Percentiles rank a stretch among this genome's conserved stretches.
These are phyloP conservation scores for Lichenothelia convexa DNA, from an alignment of 495 filamentous ascomycete genomes.

Conservation along the genomic window DNA sequence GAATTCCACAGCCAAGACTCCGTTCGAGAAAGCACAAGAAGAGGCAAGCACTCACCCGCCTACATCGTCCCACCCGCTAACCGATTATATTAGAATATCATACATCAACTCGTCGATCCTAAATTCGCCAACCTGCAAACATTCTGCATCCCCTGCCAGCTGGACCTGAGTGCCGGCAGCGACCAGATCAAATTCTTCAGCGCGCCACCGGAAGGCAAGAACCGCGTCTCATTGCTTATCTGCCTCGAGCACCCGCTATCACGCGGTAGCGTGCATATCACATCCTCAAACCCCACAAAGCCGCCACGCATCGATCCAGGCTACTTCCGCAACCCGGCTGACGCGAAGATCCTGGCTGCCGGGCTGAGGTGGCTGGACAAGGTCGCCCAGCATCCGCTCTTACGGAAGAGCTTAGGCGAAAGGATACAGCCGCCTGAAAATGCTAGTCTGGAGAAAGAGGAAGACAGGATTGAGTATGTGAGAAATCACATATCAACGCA, in stretches of 20 bases:
- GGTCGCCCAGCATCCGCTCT: constrained; percentile 8
- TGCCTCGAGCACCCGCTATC: constrained; percentile 15
- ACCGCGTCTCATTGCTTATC: constrained; percentile 9
- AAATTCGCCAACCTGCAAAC: constrained; percentile 14
- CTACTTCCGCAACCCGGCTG: constrained; percentile 11
- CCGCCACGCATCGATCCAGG: constrained; percentile 12
- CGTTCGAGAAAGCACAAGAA: constrained; percentile 16
- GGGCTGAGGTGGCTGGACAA: constrained; percentile 13
- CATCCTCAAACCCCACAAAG: constrained; percentile 8
- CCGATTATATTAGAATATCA: constrained; percentile 1
- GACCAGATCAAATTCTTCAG: constrained; percentile 11
- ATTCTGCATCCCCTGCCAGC: constrained; percentile 14
- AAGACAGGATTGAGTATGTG: constrained; percentile 11
- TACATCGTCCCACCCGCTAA: neutral
- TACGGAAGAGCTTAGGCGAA: constrained; percentile 11
- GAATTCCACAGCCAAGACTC: constrained; percentile 13
- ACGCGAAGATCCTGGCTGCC: constrained; percentile 12
- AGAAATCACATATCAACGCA: constrained; percentile 11
- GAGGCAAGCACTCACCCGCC: constrained; percentile 1
- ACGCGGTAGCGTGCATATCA: constrained; percentile 13
- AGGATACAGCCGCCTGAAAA: constrained; percentile 7
- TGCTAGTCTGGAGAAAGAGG: constrained; percentile 9
- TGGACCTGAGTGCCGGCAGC: constrained; percentile 10
- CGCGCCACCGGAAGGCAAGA: constrained; percentile 11
- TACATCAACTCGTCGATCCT: constrained; percentile 9